Evolutionary conservation across 176 grass and related monocot genomes (phyloP), one percentile per base, ranked within the genome.

Genomic region (Avena sativa): DNA sequence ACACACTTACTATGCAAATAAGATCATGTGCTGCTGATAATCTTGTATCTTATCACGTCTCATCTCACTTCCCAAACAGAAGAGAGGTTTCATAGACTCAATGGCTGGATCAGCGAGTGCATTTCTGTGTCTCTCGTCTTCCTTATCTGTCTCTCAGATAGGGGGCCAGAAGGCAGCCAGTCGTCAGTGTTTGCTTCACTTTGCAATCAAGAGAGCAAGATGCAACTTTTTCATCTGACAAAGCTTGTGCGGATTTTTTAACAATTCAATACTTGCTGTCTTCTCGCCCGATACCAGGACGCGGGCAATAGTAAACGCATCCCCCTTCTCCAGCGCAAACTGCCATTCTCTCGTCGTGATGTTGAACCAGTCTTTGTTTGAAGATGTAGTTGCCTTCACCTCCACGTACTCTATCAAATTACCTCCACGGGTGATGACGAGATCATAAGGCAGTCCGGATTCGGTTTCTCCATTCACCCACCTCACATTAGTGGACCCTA

Each of bases 311-410:
- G 38, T 96, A 71, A 91, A 98, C 25, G 56, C 87, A 16, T 94
- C 67, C 4, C 94, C 93, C 84, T 82, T 91, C 76, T 98, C 90
- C 70, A 74, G 48, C 15, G 97, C 92, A 83, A 94, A 96, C 72
- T 98, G 94, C 97, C 97, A 98, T 79, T 96, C 97, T 64, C 87
- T 92, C n/a, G 66, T 61, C 12, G 94, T 79, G 71, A 98, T 89
- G 28, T 88, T 52, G 66, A 98, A 98, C 97, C 97, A 98, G 43
- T 94, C 81, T 86, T 92, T 98, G 36, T 17, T 93, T 23, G 89
- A 81, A 83, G 81, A 90, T 57, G 81, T 57, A 16, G 96, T 98
- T 44, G 96, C 87, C 74, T 98, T 98, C 64, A 98, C 96, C 85
- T 98, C 96, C 71, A 98, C 85, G 63, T 88, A 98, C 60, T 98